Percentiles rank a stretch among this genome's conserved stretches.
Conservation (phyloP, 2,329 filamentous ascomycete species). For the Fusarium sp. region DNA sequence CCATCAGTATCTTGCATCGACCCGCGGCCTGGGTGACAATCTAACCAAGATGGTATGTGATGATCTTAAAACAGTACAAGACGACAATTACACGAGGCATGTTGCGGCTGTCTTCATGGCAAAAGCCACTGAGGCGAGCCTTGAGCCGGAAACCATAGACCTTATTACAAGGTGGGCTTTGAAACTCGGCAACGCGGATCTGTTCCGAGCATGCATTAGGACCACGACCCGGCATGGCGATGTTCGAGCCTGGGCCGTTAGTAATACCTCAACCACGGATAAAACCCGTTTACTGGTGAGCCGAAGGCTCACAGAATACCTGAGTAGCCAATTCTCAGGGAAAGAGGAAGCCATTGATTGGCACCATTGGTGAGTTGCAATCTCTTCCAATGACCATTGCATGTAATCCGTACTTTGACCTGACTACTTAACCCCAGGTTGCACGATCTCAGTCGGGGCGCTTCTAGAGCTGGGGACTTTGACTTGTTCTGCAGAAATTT, state of each 20-base stretch:
- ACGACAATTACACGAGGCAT: background rate
- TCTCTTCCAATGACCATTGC: background rate
- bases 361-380: slow-evolving; percentile 10
- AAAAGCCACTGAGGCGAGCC: background rate
- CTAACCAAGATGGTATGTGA: slow-evolving; percentile 15
- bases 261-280: no score
- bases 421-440: slow-evolving; percentile 4
- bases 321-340: background rate
- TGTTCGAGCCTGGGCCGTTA: no score
- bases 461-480: background rate
- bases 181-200: background rate
- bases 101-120: slow-evolving; percentile 9
- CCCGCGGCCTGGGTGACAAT: background rate
- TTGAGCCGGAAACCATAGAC: background rate
- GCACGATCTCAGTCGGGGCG: background rate
- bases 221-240: background rate
- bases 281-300: background rate
- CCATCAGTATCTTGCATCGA: background rate
- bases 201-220: slow-evolving; percentile 1
- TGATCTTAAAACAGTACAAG: slow-evolving; percentile 9
- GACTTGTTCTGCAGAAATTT: background rate
- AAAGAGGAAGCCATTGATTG: slow-evolving; percentile 13
- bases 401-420: background rate
- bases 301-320: background rate
- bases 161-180: slow-evolving; percentile 26